Conservation (phyloP, 371 early-diverging fungal species). For the Syncephalastrum sp. region DNA sequence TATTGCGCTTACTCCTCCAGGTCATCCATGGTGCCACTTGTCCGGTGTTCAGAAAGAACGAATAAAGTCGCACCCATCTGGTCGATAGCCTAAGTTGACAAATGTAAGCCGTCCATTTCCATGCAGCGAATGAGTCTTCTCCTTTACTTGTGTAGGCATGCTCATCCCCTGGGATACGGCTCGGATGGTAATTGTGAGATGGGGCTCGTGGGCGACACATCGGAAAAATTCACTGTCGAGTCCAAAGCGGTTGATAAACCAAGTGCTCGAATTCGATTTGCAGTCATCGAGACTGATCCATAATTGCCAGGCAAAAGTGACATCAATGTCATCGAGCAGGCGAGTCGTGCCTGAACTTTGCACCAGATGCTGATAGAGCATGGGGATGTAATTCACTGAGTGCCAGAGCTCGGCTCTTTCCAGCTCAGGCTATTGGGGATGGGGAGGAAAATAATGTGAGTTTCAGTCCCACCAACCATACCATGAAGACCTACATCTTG, state of each 20-base stretch:
- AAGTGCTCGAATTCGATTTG: slow-evolving; percentile 16
- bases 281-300: slow-evolving; percentile 17
- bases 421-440: too few relatives aligned
- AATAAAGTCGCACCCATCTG: slow-evolving; percentile 35
- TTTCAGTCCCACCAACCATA: too few relatives aligned
- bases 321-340: too few relatives aligned
- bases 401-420: too few relatives aligned
- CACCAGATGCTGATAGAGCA: too few relatives aligned
- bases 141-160: slow-evolving; percentile 19
- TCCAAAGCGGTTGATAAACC: slow-evolving; percentile 34
- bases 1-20: slow-evolving; percentile 14
- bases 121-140: not conserved
- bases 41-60: slow-evolving; percentile 27
- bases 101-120: not conserved
- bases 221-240: slow-evolving; percentile 21
- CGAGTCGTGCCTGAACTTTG: too few relatives aligned
- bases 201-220: slow-evolving; percentile 11
- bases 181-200: slow-evolving; percentile 19
- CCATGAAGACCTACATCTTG: too few relatives aligned
- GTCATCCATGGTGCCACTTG: slow-evolving; percentile 8
- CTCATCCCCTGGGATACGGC: slow-evolving; percentile 7
- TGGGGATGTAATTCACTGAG: too few relatives aligned
- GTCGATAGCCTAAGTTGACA: slow-evolving; percentile 9
- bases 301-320: slow-evolving; percentile 23
- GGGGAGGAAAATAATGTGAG: too few relatives aligned